Percentiles rank a stretch among this genome's conserved stretches.
Conservation (phyloP, 495 filamentous ascomycete genomes). For the Aspergillus heteromorphus region DNA sequence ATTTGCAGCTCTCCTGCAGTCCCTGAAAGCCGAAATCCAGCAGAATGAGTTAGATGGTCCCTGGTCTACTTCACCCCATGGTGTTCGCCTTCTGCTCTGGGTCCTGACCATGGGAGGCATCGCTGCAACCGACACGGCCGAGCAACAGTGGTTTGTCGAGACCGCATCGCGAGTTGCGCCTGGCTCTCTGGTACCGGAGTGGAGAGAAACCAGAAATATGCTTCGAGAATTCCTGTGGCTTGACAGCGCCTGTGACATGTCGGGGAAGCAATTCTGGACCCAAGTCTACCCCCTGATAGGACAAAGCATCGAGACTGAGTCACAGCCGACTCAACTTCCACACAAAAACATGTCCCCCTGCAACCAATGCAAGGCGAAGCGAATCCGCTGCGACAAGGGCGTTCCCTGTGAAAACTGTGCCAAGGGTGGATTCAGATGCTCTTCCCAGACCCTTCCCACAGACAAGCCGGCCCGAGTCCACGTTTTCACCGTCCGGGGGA, state of each 20-base stretch:
- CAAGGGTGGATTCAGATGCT: neutral
- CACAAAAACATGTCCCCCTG: neutral
- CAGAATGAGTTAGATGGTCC: neutral
- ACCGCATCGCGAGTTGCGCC: neutral
- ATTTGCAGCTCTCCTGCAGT: neutral
- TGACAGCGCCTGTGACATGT: slow-evolving; percentile 2
- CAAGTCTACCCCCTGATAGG: neutral
- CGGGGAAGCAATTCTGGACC: slow-evolving; percentile 1
- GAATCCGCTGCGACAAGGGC: slow-evolving; percentile 3
- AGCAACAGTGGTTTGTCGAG: slow-evolving; percentile 1
- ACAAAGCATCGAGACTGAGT: neutral
- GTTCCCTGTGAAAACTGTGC: neutral
- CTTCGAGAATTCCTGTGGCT: neutral
- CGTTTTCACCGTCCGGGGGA: neutral
- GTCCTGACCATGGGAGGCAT: neutral
- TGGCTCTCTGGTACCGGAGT: neutral
- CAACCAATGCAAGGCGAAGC: neutral
- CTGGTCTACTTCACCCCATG: neutral
- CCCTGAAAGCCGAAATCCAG: neutral
- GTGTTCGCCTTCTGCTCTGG: neutral
- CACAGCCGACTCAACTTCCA: neutral
- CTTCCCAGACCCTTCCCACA: neutral
- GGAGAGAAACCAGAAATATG: neutral
- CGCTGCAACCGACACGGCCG: neutral
- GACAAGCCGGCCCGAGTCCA: neutral